Evolutionary conservation across 306 rosid genomes (phyloP).

Genomic region (Cicer chorassanicum): DNA sequence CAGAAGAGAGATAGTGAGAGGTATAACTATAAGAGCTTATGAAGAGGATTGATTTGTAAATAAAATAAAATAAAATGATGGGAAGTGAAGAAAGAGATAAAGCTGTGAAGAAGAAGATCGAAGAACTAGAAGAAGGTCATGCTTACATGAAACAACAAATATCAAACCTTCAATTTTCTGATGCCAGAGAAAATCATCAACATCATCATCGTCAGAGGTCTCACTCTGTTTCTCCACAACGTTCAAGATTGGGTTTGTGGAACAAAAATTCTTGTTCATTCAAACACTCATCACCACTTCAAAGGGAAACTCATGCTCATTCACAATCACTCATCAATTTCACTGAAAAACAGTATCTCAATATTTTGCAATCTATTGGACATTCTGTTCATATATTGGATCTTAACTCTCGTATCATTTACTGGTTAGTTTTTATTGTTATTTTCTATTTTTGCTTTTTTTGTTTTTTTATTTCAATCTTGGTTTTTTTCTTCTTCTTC

Average conservation of each 20-base stretch:
- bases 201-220: constrained; percentile 78
- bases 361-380: constrained; percentile 95
- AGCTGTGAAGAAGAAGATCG: constrained; percentile 90
- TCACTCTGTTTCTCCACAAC: constrained; percentile 93
- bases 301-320: constrained; percentile 74
- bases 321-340: constrained; percentile 59
- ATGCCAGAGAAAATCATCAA: constrained; percentile 45
- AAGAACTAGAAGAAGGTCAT: constrained; percentile 85
- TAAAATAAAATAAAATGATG: constrained; percentile 50
- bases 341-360: constrained; percentile 72
- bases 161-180: constrained; percentile 66
- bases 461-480: neutral
- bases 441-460: neutral
- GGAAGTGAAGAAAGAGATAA: constrained; percentile 74
- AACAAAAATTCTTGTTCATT: constrained; percentile 68
- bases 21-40: neutral
- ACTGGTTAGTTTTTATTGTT: constrained; percentile 64
- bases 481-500: neutral
- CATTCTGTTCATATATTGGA: constrained; percentile 91
- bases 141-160: constrained; percentile 83
- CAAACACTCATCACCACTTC: constrained; percentile 85
- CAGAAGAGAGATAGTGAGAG: neutral
- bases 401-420: constrained; percentile 65
- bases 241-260: constrained; percentile 70
- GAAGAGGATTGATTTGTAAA: constrained; percentile 6